Evolutionary conservation across 495 filamentous ascomycete species (phyloP), one percentile per base, ranked within the genome.

Genomic region (Glarea lozoyensis): DNA sequence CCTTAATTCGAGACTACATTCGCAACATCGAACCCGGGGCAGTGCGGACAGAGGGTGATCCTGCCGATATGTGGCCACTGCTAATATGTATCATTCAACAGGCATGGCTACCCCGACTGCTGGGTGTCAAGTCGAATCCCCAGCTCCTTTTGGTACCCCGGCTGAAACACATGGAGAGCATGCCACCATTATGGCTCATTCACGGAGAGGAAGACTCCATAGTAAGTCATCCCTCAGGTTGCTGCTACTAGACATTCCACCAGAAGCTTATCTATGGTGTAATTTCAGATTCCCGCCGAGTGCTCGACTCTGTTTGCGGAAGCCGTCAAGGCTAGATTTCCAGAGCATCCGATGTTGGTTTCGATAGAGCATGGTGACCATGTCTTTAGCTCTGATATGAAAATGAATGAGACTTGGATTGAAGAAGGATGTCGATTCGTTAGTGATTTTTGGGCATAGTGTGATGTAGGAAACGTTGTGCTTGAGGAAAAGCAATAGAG

Each of bases 341-440:
- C 40, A 1, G 18, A 40, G 16, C 16, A 23, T 1, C 40, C 40
- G 3, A 12, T 43, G 2, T 6, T 38, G 1, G 19, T 49, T 22
- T 23, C 18, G n/a, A 10, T 43, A 10, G 11, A 32, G 34, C 32
- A 32, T 16, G 46, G 46, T 9, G 46, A 49, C 16, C 46, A 49
- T 25, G 19, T 11, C 11, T 49, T 43, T 32, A 27, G 32, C 6
- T 23, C 10, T 10, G 5, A 22, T 1, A 4, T 22, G 29, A 38
- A 5, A 12, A 31, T 43, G 33, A 20, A 38, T 13, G 40, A 43
- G 12, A 11, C 19, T 21, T 49, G 46, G 46, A 23, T 43, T 7
- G n/a, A n/a, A 23, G 22, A 43, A 12, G 46, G 40, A 12, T 42
- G 27, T 13, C 4, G 38, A 36, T 48, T 48, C 25, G 15, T 40